phyloP scores from a whole-genome alignment of 352 stramenopile species.

The Globisporangium solare region DNA sequence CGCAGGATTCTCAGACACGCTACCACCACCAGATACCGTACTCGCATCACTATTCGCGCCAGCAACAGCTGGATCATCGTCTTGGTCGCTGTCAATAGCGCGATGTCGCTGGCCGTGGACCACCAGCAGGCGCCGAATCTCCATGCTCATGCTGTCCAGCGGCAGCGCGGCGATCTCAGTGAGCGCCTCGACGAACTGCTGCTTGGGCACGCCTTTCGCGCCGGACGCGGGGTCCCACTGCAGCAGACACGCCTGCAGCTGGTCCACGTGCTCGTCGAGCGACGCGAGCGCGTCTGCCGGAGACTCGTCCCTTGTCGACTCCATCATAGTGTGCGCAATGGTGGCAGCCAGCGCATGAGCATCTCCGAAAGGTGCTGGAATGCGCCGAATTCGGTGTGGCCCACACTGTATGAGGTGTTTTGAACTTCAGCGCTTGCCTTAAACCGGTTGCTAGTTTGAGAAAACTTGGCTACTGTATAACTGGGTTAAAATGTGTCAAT shows the following conservation, averaged over 20 bases:
- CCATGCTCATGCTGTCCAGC: conserved; percentile 66
- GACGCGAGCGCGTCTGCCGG: neutral
- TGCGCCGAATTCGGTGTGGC: no score
- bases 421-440: no score
- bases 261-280: conserved; percentile 13
- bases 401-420: no score
- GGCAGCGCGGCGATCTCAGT: conserved; percentile 69
- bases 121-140: conserved; percentile 58
- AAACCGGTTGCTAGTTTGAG: no score
- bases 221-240: conserved; percentile 29
- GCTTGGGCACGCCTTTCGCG: conserved; percentile 24
- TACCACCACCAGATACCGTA: neutral
- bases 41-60: neutral
- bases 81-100: neutral
- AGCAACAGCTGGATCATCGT: neutral
- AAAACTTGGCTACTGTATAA: no score
- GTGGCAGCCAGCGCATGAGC: no score
- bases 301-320: no score
- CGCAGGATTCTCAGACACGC: neutral
- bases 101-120: conserved; percentile 1
- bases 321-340: no score
- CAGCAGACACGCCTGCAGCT: conserved; percentile 22
- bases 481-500: no score
- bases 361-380: no score
- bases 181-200: conserved; percentile 60